Evolutionary conservation across 768 basidiomycete species (phyloP).

Genomic region (Pholiota microspora): DNA sequence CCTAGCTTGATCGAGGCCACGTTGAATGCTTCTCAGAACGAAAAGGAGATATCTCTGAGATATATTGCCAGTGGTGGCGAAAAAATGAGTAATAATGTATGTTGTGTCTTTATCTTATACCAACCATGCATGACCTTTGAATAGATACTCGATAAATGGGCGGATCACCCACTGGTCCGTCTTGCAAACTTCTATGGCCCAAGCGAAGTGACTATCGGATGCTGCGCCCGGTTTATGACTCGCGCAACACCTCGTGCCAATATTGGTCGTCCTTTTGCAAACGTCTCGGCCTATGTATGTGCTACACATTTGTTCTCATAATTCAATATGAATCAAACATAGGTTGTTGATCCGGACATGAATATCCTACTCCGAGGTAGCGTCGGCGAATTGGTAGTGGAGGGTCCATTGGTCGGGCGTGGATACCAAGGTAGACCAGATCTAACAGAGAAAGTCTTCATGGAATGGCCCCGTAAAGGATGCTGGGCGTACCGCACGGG

Average conservation of each 20-base stretch:
- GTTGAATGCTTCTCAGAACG: slow-evolving; percentile 29
- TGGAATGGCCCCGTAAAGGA: slow-evolving; percentile 40
- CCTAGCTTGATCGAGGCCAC: slow-evolving; percentile 53
- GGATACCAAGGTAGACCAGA: slow-evolving; percentile 47
- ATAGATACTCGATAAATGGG: slow-evolving; percentile 46
- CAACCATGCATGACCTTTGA: neutral
- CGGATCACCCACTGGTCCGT: slow-evolving; percentile 38
- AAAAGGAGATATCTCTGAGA: slow-evolving; percentile 29
- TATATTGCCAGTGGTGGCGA: slow-evolving; percentile 52
- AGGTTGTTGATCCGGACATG: slow-evolving; percentile 43
- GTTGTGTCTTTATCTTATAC: slow-evolving; percentile 10
- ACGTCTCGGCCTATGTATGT: slow-evolving; percentile 33
- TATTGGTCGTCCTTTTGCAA: slow-evolving; percentile 40
- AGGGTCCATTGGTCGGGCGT: slow-evolving; percentile 47
- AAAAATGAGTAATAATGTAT: slow-evolving; percentile 49
- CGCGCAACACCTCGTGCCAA: slow-evolving; percentile 37
- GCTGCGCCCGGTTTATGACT: slow-evolving; percentile 43
- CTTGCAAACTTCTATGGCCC: slow-evolving; percentile 54
- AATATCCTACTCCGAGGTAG: slow-evolving; percentile 41
- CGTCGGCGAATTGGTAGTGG: slow-evolving; percentile 48
- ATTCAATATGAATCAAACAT: slow-evolving; percentile 18
- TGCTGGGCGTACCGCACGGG: slow-evolving; percentile 48
- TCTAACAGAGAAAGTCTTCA: slow-evolving; percentile 42
- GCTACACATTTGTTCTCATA: neutral
- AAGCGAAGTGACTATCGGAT: slow-evolving; percentile 53